Conservation (phyloP, 371 early-diverging fungal genomes). For the Phascolomyces articulosus region DNA sequence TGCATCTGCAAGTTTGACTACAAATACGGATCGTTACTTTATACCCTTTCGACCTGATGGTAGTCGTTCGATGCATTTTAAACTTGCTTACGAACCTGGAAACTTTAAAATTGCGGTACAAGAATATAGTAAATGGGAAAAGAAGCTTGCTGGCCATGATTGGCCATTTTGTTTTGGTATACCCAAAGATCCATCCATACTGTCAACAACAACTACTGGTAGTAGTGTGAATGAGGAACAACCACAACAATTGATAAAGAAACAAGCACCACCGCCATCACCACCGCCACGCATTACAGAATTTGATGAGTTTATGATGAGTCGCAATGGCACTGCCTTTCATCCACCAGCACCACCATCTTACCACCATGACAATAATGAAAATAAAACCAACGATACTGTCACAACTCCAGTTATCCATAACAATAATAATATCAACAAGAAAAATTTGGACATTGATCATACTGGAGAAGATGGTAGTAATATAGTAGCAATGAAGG, state of each 20-base stretch:
- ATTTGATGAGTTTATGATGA: slow-evolving; percentile 37
- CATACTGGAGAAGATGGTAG: slow-evolving; percentile 45
- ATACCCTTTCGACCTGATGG: slow-evolving; percentile 72
- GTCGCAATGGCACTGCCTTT: slow-evolving; percentile 17
- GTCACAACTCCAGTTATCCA: not conserved
- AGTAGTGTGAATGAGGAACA: not conserved
- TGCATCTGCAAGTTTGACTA: slow-evolving; percentile 79
- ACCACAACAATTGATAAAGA: not conserved
- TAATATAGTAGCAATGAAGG: not conserved
- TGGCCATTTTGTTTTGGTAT: slow-evolving; percentile 84
- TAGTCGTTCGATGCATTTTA: slow-evolving; percentile 71
- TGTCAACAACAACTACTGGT: not conserved
- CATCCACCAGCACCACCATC: not conserved
- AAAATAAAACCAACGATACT: not conserved
- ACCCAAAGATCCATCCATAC: slow-evolving; percentile 17
- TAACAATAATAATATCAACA: not conserved
- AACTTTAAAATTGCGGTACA: slow-evolving; percentile 73
- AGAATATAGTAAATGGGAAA: slow-evolving; percentile 77
- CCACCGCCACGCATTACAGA: slow-evolving; percentile 25
- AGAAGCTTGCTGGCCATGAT: slow-evolving; percentile 65
- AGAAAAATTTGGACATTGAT: not conserved
- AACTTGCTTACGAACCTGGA: slow-evolving; percentile 76
- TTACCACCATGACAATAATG: not conserved
- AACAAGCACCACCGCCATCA: not conserved
- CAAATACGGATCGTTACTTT: slow-evolving; percentile 82